Evolutionary conservation across 441 rosid genomes (phyloP).

Genomic region (Gossypium gossypioides): DNA sequence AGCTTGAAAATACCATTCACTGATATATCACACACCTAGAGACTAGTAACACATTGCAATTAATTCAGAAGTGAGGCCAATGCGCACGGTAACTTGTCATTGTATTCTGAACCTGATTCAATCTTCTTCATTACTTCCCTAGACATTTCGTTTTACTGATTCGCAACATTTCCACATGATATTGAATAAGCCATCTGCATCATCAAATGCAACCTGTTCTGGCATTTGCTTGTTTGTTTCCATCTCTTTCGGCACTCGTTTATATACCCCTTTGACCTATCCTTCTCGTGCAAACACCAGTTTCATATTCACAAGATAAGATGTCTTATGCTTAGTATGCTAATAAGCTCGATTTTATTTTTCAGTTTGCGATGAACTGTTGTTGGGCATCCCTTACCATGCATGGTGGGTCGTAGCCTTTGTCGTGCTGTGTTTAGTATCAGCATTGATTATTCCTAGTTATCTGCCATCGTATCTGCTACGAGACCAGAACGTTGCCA

Average conservation of each 20-base stretch:
- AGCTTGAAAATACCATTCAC: background rate
- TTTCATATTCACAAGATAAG: background rate
- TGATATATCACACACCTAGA: background rate
- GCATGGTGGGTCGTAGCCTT: slow-evolving; percentile 68
- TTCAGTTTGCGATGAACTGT: slow-evolving; percentile 73
- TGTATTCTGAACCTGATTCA: background rate
- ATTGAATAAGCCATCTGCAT: background rate
- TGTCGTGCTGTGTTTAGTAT: slow-evolving; percentile 51
- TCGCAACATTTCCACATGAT: background rate
- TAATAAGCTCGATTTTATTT: background rate
- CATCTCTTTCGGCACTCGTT: background rate
- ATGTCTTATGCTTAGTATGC: background rate
- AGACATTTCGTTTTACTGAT: background rate
- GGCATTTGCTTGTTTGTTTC: background rate
- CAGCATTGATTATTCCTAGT: slow-evolving; percentile 43
- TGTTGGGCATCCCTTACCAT: slow-evolving; percentile 18
- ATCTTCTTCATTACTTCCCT: background rate
- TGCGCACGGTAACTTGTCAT: background rate
- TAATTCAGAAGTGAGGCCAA: background rate
- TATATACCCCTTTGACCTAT: background rate
- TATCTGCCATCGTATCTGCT: slow-evolving; percentile 52
- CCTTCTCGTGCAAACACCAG: background rate
- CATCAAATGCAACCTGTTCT: background rate
- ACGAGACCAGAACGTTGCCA: slow-evolving; percentile 19
- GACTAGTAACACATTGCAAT: background rate